phyloP scores from a whole-genome alignment of 768 basidiomycete genomes.

The Podaxis pistillaris region DNA sequence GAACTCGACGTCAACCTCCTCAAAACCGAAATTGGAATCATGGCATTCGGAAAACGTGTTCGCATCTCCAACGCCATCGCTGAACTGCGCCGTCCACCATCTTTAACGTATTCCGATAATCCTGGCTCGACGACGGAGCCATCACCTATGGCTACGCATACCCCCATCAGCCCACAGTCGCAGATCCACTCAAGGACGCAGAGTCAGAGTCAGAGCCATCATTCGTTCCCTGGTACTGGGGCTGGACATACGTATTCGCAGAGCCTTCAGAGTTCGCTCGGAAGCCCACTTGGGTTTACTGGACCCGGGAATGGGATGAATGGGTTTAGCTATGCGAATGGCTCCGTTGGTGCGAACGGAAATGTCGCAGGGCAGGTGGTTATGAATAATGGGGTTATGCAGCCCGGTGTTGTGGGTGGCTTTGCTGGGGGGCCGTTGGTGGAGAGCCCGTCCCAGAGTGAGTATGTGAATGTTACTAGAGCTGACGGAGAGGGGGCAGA shows the following conservation, averaged over 20 bases:
- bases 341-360: conserved; percentile 22
- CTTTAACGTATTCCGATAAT: conserved; percentile 53
- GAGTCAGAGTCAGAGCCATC: conserved; percentile 43
- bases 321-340: conserved; percentile 18
- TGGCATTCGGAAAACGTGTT: conserved; percentile 91
- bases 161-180: conserved; percentile 23
- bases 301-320: conserved; percentile 14
- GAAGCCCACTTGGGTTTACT: conserved; percentile 33
- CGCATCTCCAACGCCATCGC: conserved; percentile 90
- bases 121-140: not conserved
- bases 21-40: conserved; percentile 90
- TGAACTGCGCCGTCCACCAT: conserved; percentile 77
- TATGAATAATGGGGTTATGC: not conserved
- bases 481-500: not conserved
- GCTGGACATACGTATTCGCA: conserved; percentile 27
- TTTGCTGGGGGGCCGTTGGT: not conserved
- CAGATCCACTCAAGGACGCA: conserved; percentile 37
- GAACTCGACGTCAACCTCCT: conserved; percentile 91
- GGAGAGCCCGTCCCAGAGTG: not conserved
- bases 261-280: conserved; percentile 40
- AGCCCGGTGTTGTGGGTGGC: not conserved
- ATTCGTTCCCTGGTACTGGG: conserved; percentile 36
- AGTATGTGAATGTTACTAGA: not conserved
- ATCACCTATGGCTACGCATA: conserved; percentile 21
- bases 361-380: conserved; percentile 16